Percentiles rank a stretch among this genome's conserved stretches.
Conservation (phyloP, 2,329 filamentous ascomycete genomes). For the Drechslerella dactyloides region DNA sequence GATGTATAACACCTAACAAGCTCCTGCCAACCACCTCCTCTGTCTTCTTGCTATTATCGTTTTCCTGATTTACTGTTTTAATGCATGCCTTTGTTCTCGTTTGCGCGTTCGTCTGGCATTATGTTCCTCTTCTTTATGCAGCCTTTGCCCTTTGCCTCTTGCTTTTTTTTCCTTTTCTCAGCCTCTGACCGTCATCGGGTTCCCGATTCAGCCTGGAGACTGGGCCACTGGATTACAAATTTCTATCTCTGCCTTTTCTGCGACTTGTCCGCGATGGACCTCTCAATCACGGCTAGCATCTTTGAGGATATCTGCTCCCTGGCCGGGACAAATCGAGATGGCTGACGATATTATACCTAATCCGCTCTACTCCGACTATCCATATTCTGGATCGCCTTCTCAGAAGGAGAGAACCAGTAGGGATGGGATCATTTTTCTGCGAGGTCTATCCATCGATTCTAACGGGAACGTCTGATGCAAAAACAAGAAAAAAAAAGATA, state of each 20-base stretch:
- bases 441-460: slow-evolving; percentile 5
- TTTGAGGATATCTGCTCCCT: slow-evolving; percentile 38
- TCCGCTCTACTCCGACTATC: slow-evolving; percentile 50
- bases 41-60: slow-evolving; percentile 29
- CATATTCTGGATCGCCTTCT: slow-evolving; percentile 32
- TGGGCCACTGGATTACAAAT: slow-evolving; percentile 48
- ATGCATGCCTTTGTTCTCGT: slow-evolving; percentile 37
- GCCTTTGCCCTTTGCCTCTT: slow-evolving; percentile 32
- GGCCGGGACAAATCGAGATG: slow-evolving; percentile 32
- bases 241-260: slow-evolving; percentile 37
- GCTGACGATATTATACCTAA: slow-evolving; percentile 49
- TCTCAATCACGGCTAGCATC: slow-evolving; percentile 42
- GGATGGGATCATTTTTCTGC: slow-evolving; percentile 15
- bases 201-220: slow-evolving; percentile 47
- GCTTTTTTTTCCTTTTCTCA: slow-evolving; percentile 52
- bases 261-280: slow-evolving; percentile 29
- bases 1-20: slow-evolving; percentile 24
- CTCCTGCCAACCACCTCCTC: slow-evolving; percentile 28
- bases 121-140: slow-evolving; percentile 25
- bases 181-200: slow-evolving; percentile 35
- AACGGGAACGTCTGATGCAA: slow-evolving; percentile 19
- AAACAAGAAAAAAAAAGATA: neutral
- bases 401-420: slow-evolving; percentile 6
- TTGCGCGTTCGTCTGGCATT: slow-evolving; percentile 42
- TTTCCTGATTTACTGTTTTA: slow-evolving; percentile 43